Evolutionary conservation across 2,329 filamentous ascomycete genomes (phyloP).

Genomic region (Sodiomyces alkalinus): DNA sequence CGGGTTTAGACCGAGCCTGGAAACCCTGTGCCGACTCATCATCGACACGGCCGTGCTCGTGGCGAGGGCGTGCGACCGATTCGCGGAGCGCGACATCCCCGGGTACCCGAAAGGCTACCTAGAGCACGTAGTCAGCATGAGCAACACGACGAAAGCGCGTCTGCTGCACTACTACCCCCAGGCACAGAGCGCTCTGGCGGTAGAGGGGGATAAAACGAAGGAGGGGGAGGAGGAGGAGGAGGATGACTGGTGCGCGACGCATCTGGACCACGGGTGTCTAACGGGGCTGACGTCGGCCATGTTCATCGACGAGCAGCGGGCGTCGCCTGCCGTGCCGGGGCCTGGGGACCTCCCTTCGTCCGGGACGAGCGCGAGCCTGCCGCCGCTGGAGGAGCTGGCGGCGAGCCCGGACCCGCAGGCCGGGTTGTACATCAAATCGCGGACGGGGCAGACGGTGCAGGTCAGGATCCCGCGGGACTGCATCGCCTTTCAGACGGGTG

Average conservation of each 20-base stretch:
- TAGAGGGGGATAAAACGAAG: constrained; percentile 53
- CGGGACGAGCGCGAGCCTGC: constrained; percentile 15
- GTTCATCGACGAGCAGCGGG: constrained; percentile 68
- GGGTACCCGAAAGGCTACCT: constrained; percentile 68
- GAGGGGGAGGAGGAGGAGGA: constrained; percentile 30
- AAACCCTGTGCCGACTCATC: constrained; percentile 65
- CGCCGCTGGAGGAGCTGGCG: constrained; percentile 53
- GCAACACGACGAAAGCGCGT: constrained; percentile 78
- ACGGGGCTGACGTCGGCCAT: constrained; percentile 90
- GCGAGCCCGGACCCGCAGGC: constrained; percentile 68
- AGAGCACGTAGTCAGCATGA: constrained; percentile 72
- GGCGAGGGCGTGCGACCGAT: constrained; percentile 77
- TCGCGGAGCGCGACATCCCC: constrained; percentile 62
- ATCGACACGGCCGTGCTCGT: constrained; percentile 85
- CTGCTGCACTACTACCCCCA: constrained; percentile 86
- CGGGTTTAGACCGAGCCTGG: constrained; percentile 58
- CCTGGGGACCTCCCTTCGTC: constrained; percentile 7
- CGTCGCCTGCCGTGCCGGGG: constrained; percentile 19
- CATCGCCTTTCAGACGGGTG: constrained; percentile 91
- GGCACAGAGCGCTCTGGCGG: constrained; percentile 7
- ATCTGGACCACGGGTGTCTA: constrained; percentile 83
- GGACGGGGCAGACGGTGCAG: constrained; percentile 70
- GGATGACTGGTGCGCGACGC: constrained; percentile 90
- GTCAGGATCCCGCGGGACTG: constrained; percentile 83
- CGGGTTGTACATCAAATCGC: constrained; percentile 87